Evolutionary conservation across 768 basidiomycete species (phyloP), one percentile per base, ranked within the genome.

Genomic region (Tylopilus vinaceipallidus): DNA sequence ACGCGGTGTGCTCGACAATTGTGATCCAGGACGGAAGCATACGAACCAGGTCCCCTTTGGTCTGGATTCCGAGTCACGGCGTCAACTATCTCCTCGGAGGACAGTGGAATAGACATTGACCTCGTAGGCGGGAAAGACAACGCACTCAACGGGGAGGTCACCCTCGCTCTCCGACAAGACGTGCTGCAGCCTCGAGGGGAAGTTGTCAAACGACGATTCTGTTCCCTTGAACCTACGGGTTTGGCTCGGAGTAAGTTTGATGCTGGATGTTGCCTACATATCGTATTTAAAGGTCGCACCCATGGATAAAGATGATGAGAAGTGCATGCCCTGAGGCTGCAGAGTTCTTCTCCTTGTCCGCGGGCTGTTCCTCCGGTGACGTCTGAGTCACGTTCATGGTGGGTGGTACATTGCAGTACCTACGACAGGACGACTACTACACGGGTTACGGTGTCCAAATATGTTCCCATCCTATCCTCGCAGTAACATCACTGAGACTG

Each of bases 71-170:
- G 47, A 30, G 55, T 27, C n/a, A 16, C 40, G 42, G 22, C 33
- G 41, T 67, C 45, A 63, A 51, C 54, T n/a, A 42, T 29, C 22
- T 37, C 19, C 27, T 30, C 48, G 36, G n/a, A 24, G 17, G 32
- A 9, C 12, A 30, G 49, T 50, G 34, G 39, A 40, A 55, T 46
- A 42, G 48, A 43, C 10, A 59, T 49, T 57, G 52, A 88, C 90
- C 77, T 97, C 89, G 58, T 95, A 98, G 2, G 83, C 84, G 20
- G 94, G 94, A 61, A 95, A 97, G 13, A 91, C 74, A n/a, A 85
- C 69, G 52, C 80, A 86, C 64, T 95, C 88, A 10, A 89, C 82
- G 27, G 62, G 61, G 5, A 81, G 68, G 33, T 79, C 71, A 3
- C 72, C 65, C 22, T 88, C 72, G 0, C 82, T 85, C 59, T 88